Evolutionary conservation across 1,139 yeast species (phyloP).

Genomic region (Hyphopichia burtonii): DNA sequence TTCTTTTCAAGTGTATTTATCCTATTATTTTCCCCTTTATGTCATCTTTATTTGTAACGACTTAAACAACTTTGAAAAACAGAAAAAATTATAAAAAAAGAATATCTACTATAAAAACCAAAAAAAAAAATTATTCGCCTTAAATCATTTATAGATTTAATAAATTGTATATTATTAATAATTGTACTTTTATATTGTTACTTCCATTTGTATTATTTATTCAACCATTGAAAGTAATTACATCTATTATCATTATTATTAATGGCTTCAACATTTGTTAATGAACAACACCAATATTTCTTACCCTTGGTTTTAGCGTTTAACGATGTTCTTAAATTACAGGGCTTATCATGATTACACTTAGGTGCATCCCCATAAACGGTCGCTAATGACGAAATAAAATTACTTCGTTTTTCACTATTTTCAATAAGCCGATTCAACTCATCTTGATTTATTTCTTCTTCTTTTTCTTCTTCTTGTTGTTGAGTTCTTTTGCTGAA

Average conservation of each 20-base stretch:
- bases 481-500: conserved; percentile 8
- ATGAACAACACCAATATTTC: conserved; percentile 60
- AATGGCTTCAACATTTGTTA: conserved; percentile 12
- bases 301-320: conserved; percentile 48
- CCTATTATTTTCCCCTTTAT: neutral
- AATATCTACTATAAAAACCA: neutral
- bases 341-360: conserved; percentile 51
- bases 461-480: neutral
- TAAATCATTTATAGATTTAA: neutral
- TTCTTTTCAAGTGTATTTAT: neutral
- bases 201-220: conserved; percentile 1
- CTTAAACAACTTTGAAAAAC: neutral
- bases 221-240: conserved; percentile 39
- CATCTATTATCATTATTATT: conserved; percentile 21
- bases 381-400: neutral
- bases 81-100: neutral
- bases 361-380: conserved; percentile 41
- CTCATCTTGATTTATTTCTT: neutral
- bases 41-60: too few species aligned
- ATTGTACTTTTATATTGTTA: too few species aligned
- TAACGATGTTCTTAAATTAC: conserved; percentile 50
- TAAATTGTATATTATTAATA: conserved; percentile 1
- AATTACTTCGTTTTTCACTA: neutral
- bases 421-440: neutral
- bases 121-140: neutral